Conservation (phyloP, 257 asterid genomes). For the Nicotiana noctiflora region DNA sequence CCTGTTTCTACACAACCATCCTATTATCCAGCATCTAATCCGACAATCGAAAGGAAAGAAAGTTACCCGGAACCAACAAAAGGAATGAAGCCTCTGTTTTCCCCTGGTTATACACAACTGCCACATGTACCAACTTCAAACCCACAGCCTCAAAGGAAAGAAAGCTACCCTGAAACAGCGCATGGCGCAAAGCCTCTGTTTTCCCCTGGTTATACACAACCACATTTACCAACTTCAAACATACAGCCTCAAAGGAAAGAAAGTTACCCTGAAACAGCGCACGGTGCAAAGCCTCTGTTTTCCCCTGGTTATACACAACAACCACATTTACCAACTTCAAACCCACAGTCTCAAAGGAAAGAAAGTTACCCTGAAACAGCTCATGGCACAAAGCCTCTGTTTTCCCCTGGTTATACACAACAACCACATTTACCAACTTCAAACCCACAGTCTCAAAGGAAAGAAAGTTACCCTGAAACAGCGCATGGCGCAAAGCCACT, state of each 20-base stretch:
- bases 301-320: neutral
- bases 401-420: neutral
- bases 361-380: neutral
- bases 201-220: neutral
- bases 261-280: neutral
- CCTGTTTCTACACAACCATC: neutral
- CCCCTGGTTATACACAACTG: neutral
- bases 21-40: neutral
- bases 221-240: neutral
- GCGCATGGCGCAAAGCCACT: neutral
- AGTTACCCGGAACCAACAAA: conserved; percentile 5
- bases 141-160: neutral
- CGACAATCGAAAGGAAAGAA: neutral
- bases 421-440: neutral
- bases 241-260: conserved; percentile 3
- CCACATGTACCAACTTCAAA: neutral
- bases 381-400: neutral
- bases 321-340: neutral
- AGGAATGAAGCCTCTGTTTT: neutral
- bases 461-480: conserved; percentile 3
- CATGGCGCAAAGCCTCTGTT: neutral
- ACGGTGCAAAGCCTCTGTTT: neutral
- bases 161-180: conserved; percentile 1
- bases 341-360: neutral
- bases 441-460: neutral